Conservation (phyloP, 2,329 filamentous ascomycete genomes). For the Trichophyton equinum region DNA sequence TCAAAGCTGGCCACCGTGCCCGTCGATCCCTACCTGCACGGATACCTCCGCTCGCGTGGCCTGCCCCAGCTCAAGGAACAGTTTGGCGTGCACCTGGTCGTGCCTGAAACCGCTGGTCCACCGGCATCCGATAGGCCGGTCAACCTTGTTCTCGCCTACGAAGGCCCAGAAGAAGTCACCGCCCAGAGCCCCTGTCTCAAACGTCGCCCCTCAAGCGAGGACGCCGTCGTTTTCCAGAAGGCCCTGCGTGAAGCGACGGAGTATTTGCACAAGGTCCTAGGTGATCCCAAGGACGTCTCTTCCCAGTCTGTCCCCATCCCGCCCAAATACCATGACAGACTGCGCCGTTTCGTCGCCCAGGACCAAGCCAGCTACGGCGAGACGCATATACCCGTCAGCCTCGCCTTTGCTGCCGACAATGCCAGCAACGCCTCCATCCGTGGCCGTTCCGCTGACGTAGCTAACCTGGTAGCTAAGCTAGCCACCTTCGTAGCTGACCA, state of each 20-base stretch:
- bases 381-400: slow-evolving; percentile 45
- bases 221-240: slow-evolving; percentile 45
- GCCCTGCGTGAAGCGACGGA: slow-evolving; percentile 47
- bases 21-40: slow-evolving; percentile 39
- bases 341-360: slow-evolving; percentile 45
- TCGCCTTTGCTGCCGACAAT: slow-evolving; percentile 31
- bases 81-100: slow-evolving; percentile 37
- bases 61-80: slow-evolving; percentile 29
- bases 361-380: slow-evolving; percentile 41
- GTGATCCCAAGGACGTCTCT: slow-evolving; percentile 43
- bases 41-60: slow-evolving; percentile 32
- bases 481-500: slow-evolving; percentile 72
- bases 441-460: slow-evolving; percentile 61
- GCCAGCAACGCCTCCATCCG: slow-evolving; percentile 54
- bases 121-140: slow-evolving; percentile 20
- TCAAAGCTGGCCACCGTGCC: slow-evolving; percentile 33
- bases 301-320: slow-evolving; percentile 43
- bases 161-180: slow-evolving; percentile 23
- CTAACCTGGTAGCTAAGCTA: slow-evolving; percentile 60
- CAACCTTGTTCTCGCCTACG: slow-evolving; percentile 40
- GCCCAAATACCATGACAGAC: slow-evolving; percentile 51
- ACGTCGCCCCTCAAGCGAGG: slow-evolving; percentile 42
- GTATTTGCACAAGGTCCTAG: slow-evolving; percentile 42
- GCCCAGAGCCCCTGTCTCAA: slow-evolving; percentile 43
- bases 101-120: slow-evolving; percentile 33